Conservation (phyloP, 2,329 filamentous ascomycete genomes). For the Achaetomium macrosporum region DNA sequence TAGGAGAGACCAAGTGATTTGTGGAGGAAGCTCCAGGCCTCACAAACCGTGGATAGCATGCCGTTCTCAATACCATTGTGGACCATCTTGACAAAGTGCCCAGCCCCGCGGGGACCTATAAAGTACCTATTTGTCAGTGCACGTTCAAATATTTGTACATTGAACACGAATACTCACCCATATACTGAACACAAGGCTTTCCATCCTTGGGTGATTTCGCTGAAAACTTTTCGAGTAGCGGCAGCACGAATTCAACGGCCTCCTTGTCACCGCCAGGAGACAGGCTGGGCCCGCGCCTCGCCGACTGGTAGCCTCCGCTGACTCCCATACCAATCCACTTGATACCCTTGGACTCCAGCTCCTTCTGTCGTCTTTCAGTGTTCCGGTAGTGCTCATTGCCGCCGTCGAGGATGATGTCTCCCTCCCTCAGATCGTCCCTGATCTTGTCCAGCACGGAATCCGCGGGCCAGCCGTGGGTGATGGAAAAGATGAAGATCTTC, state of each 20-base stretch:
- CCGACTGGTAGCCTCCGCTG: slow-evolving; percentile 63
- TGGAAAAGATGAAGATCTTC: too few species aligned
- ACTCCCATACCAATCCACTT: slow-evolving; percentile 63
- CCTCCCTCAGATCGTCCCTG: slow-evolving; percentile 45
- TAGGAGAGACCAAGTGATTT: slow-evolving; percentile 52
- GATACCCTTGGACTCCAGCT: slow-evolving; percentile 51
- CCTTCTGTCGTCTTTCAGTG: slow-evolving; percentile 57
- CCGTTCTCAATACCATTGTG: slow-evolving; percentile 71
- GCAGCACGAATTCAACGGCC: slow-evolving; percentile 53
- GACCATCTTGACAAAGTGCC: slow-evolving; percentile 71
- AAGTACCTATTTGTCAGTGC: too few species aligned
- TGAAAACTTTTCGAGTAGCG: slow-evolving; percentile 54
- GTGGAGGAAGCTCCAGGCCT: slow-evolving; percentile 60
- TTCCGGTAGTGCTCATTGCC: slow-evolving; percentile 62
- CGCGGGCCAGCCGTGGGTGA: slow-evolving; percentile 41
- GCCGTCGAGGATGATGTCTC: slow-evolving; percentile 63
- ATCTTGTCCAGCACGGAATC: slow-evolving; percentile 34
- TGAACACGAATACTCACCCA: too few species aligned
- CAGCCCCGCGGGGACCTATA: slow-evolving; percentile 58
- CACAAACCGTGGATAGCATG: slow-evolving; percentile 59
- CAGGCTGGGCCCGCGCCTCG: slow-evolving; percentile 60
- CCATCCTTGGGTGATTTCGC: too few species aligned
- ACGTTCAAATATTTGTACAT: too few species aligned
- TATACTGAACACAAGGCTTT: too few species aligned
- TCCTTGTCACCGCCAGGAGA: slow-evolving; percentile 57